Base-by-base conservation (phyloP, 257 asterid species). In the Echites panduratus region DNA sequence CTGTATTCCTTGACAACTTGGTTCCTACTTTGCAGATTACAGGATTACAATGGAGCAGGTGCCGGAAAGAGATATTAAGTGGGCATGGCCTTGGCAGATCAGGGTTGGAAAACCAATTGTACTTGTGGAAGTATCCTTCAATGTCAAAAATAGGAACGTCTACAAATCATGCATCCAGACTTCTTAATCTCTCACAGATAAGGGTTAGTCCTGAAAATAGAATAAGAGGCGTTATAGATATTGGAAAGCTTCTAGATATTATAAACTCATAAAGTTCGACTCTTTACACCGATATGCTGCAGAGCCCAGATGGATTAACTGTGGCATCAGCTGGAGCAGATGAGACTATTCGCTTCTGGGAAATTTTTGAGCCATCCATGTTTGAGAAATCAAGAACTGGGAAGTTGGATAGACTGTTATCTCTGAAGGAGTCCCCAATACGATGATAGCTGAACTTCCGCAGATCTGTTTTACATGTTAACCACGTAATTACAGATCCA, bases 71-170 rank as follows among this genome's bases (percentile, higher is more conserved):
- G 89, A 76, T 90, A 77, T 63, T 92, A 70, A 92, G 95, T 66
- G 94, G 89, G 11, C 96, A 90, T 57, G 98, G 96, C 20, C 82
- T 14, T 75, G 87, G 75, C 50, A 88, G 68, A 17, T 1, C 35
- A 53, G 16, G 0, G 9, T 13, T 5, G 91, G 68, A 63, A 16
- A 84, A 84, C 71, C 85, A 50, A 70, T 38, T 90, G 47, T 86
- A 96, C 75, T 79, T 90, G 78, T 90, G 96, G 96, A 90, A 79
- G 79, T 92, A 90, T 76, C 98, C 96, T 58, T 88, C 96, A 70
- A 82, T 90, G 96, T 78, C 86, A 38, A 73, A 77, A 80, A 76
- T 87, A 14, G 89, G 87, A 61, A 83, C 71, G 61, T 82, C 90
- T 0, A 17, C 7, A 20, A 67, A 40, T 29, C 85, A 72, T 16